These are phyloP conservation scores for Chlorella ohadii DNA, from an alignment of 139 green algal genomes.

Conservation along the genomic window DNA sequence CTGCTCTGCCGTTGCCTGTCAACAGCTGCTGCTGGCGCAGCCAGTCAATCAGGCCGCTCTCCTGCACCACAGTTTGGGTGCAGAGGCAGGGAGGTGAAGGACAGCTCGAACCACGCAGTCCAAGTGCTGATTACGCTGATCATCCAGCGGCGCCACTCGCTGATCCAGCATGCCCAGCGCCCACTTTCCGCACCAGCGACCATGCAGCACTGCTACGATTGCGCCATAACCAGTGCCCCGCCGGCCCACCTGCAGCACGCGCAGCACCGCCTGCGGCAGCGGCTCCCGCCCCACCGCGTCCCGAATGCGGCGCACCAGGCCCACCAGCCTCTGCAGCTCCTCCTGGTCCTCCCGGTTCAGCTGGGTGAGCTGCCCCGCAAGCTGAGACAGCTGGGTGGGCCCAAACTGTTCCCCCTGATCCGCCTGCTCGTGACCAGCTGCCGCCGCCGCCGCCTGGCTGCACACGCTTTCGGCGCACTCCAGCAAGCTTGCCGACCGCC, in stretches of 20 bases:
- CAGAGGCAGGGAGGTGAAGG: too few relatives aligned
- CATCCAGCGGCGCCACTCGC: too few relatives aligned
- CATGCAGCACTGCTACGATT: too few relatives aligned
- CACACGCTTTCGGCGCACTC: conserved; percentile 15
- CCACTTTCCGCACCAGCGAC: too few relatives aligned
- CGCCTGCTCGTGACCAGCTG: neutral
- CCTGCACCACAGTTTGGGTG: neutral
- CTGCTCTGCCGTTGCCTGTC: neutral
- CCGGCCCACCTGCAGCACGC: neutral
- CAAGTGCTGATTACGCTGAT: too few relatives aligned
- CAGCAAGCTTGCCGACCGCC: neutral
- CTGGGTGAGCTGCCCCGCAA: neutral
- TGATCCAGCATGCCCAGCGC: too few relatives aligned
- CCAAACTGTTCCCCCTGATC: neutral
- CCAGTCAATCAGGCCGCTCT: conserved; percentile 7
- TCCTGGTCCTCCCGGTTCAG: neutral
- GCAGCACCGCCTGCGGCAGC: conserved; percentile 11
- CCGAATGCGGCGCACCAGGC: neutral
- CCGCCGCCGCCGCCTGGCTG: neutral
- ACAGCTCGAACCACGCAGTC: too few relatives aligned
- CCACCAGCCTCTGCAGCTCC: conserved; percentile 5
- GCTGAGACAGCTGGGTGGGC: neutral
- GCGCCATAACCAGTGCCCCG: too few relatives aligned
- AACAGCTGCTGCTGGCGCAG: neutral
- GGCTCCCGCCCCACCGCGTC: neutral